These are phyloP conservation scores for Leersia perrieri DNA, from an alignment of 176 grass and related monocot species.

Conservation along the genomic window DNA sequence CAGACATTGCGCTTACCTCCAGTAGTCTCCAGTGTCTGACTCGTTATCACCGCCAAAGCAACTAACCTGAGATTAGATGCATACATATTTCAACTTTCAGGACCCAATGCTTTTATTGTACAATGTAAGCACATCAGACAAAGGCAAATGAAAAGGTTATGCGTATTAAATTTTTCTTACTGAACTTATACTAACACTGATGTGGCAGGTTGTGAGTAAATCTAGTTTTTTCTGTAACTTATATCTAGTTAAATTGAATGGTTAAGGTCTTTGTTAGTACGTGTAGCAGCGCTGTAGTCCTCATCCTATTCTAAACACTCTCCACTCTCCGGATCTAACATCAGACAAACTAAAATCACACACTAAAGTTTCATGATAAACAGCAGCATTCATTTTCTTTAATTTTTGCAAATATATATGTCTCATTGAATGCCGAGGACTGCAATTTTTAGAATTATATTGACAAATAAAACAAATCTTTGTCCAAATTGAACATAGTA, in stretches of 20 bases:
- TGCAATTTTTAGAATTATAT: conserved; percentile 8
- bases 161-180: too few species aligned
- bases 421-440: background rate
- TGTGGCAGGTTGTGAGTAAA: too few species aligned
- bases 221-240: too few species aligned
- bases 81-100: conserved; percentile 1
- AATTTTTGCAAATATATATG: background rate
- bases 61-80: conserved; percentile 64
- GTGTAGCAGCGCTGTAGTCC: too few species aligned
- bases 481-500: conserved; percentile 3
- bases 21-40: conserved; percentile 92
- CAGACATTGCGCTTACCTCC: conserved; percentile 49
- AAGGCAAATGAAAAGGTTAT: too few species aligned
- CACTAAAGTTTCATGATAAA: conserved; percentile 7
- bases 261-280: too few species aligned
- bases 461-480: background rate
- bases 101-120: background rate
- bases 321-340: background rate
- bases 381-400: background rate
- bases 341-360: background rate
- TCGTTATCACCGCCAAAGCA: conserved; percentile 80
- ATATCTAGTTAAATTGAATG: too few species aligned
- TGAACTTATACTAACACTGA: too few species aligned
- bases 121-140: background rate
- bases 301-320: background rate